Percentiles rank a stretch among this genome's conserved stretches.
Conservation (phyloP, 129 eudicot genomes). For the Lactuca saligna region DNA sequence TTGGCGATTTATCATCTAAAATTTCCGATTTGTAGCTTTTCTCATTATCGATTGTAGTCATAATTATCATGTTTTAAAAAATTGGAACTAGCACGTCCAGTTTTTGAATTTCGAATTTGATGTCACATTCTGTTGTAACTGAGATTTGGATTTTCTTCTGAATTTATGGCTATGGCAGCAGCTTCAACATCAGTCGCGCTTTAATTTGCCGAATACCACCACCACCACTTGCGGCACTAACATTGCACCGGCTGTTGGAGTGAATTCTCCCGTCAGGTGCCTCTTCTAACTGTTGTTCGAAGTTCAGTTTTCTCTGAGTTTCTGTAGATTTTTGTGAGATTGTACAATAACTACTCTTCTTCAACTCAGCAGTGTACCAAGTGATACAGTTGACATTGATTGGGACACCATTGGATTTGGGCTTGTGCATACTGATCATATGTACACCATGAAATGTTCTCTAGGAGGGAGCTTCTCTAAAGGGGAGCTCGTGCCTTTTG, state of each 20-base stretch:
- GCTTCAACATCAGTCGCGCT: slow-evolving; percentile 46
- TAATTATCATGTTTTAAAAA: not conserved
- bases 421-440: slow-evolving; percentile 65
- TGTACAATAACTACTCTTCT: slow-evolving; percentile 15
- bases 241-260: slow-evolving; percentile 30
- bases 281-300: not conserved
- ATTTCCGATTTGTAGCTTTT: not conserved
- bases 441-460: slow-evolving; percentile 72
- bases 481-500: slow-evolving; percentile 73
- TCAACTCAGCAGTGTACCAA: slow-evolving; percentile 30
- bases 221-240: slow-evolving; percentile 17
- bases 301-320: not conserved
- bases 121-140: slow-evolving; percentile 4
- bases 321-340: not conserved
- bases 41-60: not conserved
- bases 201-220: slow-evolving; percentile 18
- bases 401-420: slow-evolving; percentile 93
- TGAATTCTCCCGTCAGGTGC: slow-evolving; percentile 62
- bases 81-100: not conserved
- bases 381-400: slow-evolving; percentile 55
- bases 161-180: slow-evolving; percentile 16
- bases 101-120: slow-evolving; percentile 5
- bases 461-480: slow-evolving; percentile 54
- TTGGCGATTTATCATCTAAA: not conserved
- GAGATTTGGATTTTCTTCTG: not conserved